These are phyloP conservation scores for Russula virescens DNA, from an alignment of 768 basidiomycete species.

Conservation along the genomic window DNA sequence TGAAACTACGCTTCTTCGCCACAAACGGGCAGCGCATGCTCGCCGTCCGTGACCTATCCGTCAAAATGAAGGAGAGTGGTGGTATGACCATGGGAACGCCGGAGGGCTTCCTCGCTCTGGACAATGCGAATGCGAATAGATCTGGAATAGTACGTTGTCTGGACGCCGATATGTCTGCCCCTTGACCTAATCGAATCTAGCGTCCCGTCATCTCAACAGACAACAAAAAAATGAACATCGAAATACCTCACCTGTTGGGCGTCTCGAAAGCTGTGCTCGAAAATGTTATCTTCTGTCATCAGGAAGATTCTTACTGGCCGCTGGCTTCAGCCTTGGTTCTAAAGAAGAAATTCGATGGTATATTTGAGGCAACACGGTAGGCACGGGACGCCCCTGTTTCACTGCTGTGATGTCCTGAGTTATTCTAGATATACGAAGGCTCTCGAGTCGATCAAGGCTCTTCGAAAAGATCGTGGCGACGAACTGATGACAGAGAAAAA, in stretches of 20 bases:
- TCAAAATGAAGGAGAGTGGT: constrained; percentile 84
- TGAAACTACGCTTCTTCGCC: constrained; percentile 88
- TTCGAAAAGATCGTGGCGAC: constrained; percentile 85
- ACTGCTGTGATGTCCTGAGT: background rate
- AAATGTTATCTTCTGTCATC: constrained; percentile 99
- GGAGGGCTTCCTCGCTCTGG: constrained; percentile 80
- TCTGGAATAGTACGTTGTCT: constrained; percentile 62
- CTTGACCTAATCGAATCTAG: constrained; percentile 36
- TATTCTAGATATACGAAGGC: constrained; percentile 86
- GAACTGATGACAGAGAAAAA: constrained; percentile 94
- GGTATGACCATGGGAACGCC: constrained; percentile 96
- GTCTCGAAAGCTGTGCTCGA: constrained; percentile 98
- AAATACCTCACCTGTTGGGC: constrained; percentile 89
- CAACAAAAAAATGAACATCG: constrained; percentile 92
- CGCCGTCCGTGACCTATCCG: constrained; percentile 84
- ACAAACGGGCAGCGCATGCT: constrained; percentile 89
- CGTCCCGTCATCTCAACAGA: constrained; percentile 91
- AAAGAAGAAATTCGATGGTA: constrained; percentile 99
- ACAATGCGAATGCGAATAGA: constrained; percentile 58
- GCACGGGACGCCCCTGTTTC: constrained; percentile 17
- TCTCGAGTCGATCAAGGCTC: constrained; percentile 80
- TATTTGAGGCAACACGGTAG: constrained; percentile 95
- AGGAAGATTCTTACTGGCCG: constrained; percentile 99
- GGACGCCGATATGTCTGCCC: background rate
- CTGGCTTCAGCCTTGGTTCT: constrained; percentile 82